phyloP scores from a whole-genome alignment of 2,329 filamentous ascomycete species.

The Alternaria sp. region DNA sequence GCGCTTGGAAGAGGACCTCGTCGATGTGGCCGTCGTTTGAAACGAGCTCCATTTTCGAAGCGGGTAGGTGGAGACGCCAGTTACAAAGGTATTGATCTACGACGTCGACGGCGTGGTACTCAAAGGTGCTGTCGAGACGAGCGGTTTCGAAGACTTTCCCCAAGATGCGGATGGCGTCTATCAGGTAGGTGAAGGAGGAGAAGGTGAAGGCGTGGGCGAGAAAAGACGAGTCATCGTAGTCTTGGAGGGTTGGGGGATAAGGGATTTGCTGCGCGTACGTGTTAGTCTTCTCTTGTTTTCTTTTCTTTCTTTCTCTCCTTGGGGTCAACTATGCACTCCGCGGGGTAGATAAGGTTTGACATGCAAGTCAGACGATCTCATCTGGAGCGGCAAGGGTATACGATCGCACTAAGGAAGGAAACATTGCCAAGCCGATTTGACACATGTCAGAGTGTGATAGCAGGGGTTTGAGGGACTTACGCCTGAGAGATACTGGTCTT shows the following conservation, averaged over 20 bases:
- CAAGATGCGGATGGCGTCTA: conserved; percentile 81
- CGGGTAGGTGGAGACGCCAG: conserved; percentile 82
- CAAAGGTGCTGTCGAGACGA: conserved; percentile 45
- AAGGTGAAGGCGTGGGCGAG: conserved; percentile 74
- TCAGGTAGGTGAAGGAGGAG: conserved; percentile 85
- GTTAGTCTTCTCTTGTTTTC: conserved; percentile 5
- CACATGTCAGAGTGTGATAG: not conserved
- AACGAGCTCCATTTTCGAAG: conserved; percentile 73
- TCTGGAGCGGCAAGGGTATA: not conserved
- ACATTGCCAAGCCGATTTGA: conserved; percentile 24
- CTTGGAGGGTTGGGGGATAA: conserved; percentile 65
- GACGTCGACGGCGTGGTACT: conserved; percentile 59
- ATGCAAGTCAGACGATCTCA: conserved; percentile 2
- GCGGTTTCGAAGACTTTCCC: conserved; percentile 73
- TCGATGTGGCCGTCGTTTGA: conserved; percentile 74
- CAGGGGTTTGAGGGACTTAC: conserved; percentile 37
- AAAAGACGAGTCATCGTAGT: conserved; percentile 82
- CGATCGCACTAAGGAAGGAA: conserved; percentile 16
- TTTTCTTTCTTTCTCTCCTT: not conserved
- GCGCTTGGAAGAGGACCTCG: conserved; percentile 91
- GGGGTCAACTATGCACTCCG: not conserved
- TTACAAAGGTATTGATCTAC: conserved; percentile 72
- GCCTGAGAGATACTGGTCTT: conserved; percentile 69
- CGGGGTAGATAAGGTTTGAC: not conserved
- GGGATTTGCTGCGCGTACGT: conserved; percentile 42